Base-by-base conservation (phyloP, 2,329 filamentous ascomycete genomes). In the Sporothrix pallida region DNA sequence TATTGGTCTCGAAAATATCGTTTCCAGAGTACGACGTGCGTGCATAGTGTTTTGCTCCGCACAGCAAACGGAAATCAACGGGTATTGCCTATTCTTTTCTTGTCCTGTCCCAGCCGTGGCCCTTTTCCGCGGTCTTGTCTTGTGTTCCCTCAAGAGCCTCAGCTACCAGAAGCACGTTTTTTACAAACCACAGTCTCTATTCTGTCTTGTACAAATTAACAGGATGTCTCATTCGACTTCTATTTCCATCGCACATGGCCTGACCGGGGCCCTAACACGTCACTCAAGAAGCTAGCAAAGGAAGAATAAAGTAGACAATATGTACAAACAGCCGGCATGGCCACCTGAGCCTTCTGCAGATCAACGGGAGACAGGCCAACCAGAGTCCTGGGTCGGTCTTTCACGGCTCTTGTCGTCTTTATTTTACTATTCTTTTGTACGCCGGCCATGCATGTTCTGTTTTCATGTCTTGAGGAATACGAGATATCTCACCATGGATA, bases 271-370 rank as follows among this genome's bases (percentile, higher is more conserved):
- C 9, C 52, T 56, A 23, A 23, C 20, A 15, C 48, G 42, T 26
- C 42, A 48, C 42, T 48, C 12, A 10, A 5, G 60, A 65, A 65
- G 10, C 31, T 37, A 37, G 31, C 31, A 48, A 48, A 26, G 15
- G n/a, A 20, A 65, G 42, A 48, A 37, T 37, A 5, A 37, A 37
- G 31, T 37, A 5, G 31, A 37, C 31, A 37, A 37, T 37, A 37
- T 37, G 31, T 5, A 37, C 31, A 37, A 7, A 37, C 31, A 37
- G 20, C 1, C 20, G 62, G 42, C 62, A 67, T 67, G 10, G 12
- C 42, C 62, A 65, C 17, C n/a, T 67, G 62, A 48, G 62, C 42
- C 42, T 48, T 26, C 8, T 67, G 62, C 62, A 26, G 62, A 65
- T 48, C 42, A 12, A 67, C 42, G 20, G 42, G 2, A 20, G 5